Evolutionary conservation across 176 grass and related monocot genomes (phyloP), one percentile per base, ranked within the genome.

Genomic region (Paspalum notatum): DNA sequence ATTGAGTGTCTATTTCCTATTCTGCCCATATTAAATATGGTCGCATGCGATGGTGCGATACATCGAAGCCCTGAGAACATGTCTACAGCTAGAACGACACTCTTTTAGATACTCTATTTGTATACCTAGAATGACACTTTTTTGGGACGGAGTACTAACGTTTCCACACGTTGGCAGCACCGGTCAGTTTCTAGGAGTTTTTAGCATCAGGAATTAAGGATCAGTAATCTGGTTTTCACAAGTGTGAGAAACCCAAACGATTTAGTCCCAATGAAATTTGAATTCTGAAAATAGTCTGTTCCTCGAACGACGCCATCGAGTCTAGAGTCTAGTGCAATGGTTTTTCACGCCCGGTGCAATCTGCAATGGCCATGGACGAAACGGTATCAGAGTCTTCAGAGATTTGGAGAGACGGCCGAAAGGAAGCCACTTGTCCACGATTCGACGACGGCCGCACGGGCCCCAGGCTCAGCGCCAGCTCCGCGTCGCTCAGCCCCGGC

Each of bases 381-480:
- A 49, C 26, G 10, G 12, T 42, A 7, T 44, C 64, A 40, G 5
- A 25, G 5, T n/a, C n/a, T n/a, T n/a, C n/a, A n/a, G n/a, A n/a
- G n/a, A n/a, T n/a, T 21, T 18, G 47, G 21, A 68, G 66, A 6
- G 1, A 46, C 26, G 42, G 17, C 15, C 42, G 9, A 1, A 21
- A 62, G 5, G 74, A 27, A 63, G 25, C 5, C 1, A 25, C 58
- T 47, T 62, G 25, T 77, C 44, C 44, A 9, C 25, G 24, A 48
- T 21, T 17, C 16, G 10, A 1, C 49, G 38, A 39, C 38, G 49
- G 51, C 77, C 38, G 59, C 57, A 55, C 47, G 6, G 54, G 65
- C 38, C 74, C 39, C 9, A 85, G 65, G 54, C 75, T 85, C 16
- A 78, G 75, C 2, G 37, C 66, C 66, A 85, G 55, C 45, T 67